Percentiles rank a stretch among this genome's conserved stretches.
phyloP scores from a whole-genome alignment of 306 rosid species.

The Sesbania bispinosa region DNA sequence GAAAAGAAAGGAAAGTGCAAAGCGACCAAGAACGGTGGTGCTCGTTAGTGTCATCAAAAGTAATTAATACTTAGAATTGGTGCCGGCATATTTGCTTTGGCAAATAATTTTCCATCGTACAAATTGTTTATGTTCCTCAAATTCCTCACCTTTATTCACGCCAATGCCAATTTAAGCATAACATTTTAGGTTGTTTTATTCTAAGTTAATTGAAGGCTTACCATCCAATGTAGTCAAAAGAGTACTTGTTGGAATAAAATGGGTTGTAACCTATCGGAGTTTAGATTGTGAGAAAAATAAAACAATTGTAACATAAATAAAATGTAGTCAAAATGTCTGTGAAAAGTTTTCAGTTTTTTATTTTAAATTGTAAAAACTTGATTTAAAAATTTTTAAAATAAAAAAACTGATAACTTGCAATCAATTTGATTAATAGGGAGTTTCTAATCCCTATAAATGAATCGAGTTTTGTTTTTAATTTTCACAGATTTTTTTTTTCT shows the following conservation, averaged over 20 bases:
- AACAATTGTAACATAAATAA: too few species aligned
- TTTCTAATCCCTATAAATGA: too few species aligned
- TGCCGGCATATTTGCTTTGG: not conserved
- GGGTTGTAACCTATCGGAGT: not conserved
- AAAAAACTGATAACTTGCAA: too few species aligned
- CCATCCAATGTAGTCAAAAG: not conserved
- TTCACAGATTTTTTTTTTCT: too few species aligned
- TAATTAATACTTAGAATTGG: not conserved
- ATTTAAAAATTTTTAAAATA: too few species aligned
- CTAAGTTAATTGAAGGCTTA: not conserved
- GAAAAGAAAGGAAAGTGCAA: not conserved
- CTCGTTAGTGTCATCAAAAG: not conserved
- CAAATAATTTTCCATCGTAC: not conserved
- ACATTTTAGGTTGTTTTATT: not conserved
- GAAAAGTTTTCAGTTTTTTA: too few species aligned
- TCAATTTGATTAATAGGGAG: too few species aligned
- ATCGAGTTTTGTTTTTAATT: too few species aligned
- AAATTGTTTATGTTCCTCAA: not conserved
- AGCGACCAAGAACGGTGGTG: not conserved
- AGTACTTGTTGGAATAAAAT: not conserved
- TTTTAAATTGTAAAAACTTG: too few species aligned
- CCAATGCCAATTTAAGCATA: too few species aligned
- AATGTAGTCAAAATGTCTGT: too few species aligned
- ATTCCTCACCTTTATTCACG: not conserved
- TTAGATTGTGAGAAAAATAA: not conserved